These are phyloP conservation scores for Kuraishia piskuri DNA, from an alignment of 805 yeast genomes.

Conservation along the genomic window DNA sequence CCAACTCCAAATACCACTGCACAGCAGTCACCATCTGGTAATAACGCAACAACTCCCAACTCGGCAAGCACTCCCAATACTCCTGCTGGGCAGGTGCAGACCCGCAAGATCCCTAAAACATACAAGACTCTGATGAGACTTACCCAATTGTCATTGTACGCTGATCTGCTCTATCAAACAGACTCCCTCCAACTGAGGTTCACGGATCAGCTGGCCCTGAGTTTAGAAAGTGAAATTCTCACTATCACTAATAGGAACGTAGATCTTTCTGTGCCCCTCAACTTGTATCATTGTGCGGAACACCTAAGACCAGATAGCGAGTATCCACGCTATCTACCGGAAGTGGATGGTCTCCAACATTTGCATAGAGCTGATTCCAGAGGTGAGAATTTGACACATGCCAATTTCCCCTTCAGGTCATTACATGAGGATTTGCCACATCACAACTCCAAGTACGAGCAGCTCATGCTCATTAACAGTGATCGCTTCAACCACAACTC, in stretches of 20 bases:
- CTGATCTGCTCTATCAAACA: constrained; percentile 77
- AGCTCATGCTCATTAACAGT: constrained; percentile 67
- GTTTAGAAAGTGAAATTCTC: constrained; percentile 83
- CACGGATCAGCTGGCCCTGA: constrained; percentile 69
- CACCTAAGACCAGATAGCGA: constrained; percentile 39
- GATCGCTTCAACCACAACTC: constrained; percentile 33
- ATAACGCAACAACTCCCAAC: background rate
- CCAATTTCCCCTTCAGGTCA: constrained; percentile 19
- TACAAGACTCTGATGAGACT: constrained; percentile 76
- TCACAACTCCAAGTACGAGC: constrained; percentile 81
- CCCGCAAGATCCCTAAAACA: constrained; percentile 49
- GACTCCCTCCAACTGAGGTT: constrained; percentile 68
- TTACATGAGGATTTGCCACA: constrained; percentile 68
- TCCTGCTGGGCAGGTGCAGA: constrained; percentile 4
- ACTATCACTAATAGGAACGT: constrained; percentile 71
- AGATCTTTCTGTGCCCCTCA: constrained; percentile 63
- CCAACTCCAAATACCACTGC: background rate
- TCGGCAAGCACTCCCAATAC: background rate
- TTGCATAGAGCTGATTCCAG: constrained; percentile 31
- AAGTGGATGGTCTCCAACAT: constrained; percentile 22
- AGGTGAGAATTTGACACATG: constrained; percentile 12
- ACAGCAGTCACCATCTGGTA: background rate
- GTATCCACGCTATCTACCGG: constrained; percentile 29
- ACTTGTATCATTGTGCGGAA: constrained; percentile 49
- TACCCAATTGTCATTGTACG: constrained; percentile 71